Evolutionary conservation across 768 basidiomycete genomes (phyloP), one percentile per base, ranked within the genome.

Genomic region (Gelatoporia subvermispora): DNA sequence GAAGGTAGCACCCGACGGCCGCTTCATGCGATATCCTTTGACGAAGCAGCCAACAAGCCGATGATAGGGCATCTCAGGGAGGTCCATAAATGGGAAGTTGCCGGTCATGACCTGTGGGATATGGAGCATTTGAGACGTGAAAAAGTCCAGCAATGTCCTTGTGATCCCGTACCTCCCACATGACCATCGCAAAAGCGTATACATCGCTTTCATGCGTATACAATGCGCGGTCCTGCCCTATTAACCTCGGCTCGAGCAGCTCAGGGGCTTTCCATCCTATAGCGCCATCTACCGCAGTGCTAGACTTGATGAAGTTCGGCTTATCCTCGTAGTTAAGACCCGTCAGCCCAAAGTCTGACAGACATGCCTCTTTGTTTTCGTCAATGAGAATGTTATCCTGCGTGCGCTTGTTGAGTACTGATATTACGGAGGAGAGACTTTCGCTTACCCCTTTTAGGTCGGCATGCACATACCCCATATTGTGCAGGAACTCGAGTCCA

Each of bases 271-370:
- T 57, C 41, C 53, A 61, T 1, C 52, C 53, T 9, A 48, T 35
- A 7, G 58, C 52, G 1, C 55, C 55, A 16, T 20, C n/a, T n/a
- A 11, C 18, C 13, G 17, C n/a, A 15, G 23, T 9, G 17, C n/a
- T 4, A 20, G 8, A 17, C 21, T 36, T 35, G 10, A 49, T 40
- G 35, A 41, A 53, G 15, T 25, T 7, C 10, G 28, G 5, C 7
- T 31, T 31, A 31, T 31, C 28, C 5, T 28, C 48, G 34, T 50
- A 45, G 2, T 53, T 8, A 9, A 56, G 37, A 23, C 35, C 41
- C 4, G 61, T 53, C 15, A 64, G 43, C 1, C 62, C 62, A 28
- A 62, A 64, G 42, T 64, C 62, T 7, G 54, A 43, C 1, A 64
- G 51, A 24, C 53, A 55, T 3, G 59, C 49, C 23, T 44, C 40